Conservation (phyloP, 345 rosid genomes). For the Lepidium africanum region DNA sequence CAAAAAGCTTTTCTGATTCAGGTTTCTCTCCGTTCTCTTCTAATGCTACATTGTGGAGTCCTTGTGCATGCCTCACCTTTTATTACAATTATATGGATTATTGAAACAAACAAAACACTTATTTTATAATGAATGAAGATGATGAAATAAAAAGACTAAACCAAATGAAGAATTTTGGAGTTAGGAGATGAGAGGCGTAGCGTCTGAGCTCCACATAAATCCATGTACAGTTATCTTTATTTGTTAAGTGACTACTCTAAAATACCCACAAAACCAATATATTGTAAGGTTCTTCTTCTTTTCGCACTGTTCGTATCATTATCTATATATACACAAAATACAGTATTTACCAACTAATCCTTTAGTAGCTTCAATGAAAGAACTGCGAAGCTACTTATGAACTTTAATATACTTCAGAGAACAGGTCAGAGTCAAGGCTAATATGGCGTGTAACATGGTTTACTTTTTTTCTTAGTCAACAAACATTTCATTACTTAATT, state of each 20-base stretch:
- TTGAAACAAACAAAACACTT: too few species aligned
- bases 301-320: neutral
- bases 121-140: neutral
- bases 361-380: too few species aligned
- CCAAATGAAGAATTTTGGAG: slow-evolving; percentile 18
- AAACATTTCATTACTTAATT: too few species aligned
- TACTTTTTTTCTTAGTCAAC: too few species aligned
- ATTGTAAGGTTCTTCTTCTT: neutral
- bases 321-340: neutral
- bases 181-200: slow-evolving; percentile 8
- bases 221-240: neutral
- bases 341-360: neutral
- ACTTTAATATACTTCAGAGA: too few species aligned
- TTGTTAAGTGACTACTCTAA: too few species aligned
- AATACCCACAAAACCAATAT: neutral
- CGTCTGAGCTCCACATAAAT: slow-evolving; percentile 8
- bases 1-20: slow-evolving; percentile 37
- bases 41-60: slow-evolving; percentile 50
- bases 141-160: slow-evolving; percentile 1
- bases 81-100: too few species aligned
- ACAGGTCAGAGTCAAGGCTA: too few species aligned
- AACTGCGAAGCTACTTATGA: too few species aligned
- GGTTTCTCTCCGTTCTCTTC: slow-evolving; percentile 22
- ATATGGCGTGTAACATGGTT: too few species aligned
- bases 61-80: slow-evolving; percentile 76